Evolutionary conservation across 169 alveolate genomes (phyloP).

Genomic region (Plasmodium cynomolgi): DNA sequence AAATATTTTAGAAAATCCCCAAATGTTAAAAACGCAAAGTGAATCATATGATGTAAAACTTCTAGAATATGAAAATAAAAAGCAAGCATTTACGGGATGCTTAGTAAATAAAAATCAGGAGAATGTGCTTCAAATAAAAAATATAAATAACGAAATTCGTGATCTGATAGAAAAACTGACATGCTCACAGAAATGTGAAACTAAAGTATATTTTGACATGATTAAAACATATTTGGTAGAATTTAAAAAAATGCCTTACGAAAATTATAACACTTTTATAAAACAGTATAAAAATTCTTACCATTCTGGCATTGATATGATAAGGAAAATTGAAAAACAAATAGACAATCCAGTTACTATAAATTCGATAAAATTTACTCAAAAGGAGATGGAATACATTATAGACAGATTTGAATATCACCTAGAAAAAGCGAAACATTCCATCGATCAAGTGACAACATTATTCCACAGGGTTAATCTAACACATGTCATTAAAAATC

Average conservation of each 20-base stretch:
- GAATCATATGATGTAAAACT: neutral
- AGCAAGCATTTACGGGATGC: neutral
- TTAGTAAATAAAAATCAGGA: neutral
- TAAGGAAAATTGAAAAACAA: neutral
- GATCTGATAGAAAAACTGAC: neutral
- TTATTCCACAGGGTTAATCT: neutral
- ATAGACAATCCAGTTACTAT: neutral
- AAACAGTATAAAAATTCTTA: neutral
- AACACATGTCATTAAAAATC: neutral
- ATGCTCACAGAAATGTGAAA: neutral
- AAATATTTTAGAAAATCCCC: neutral
- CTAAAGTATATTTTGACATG: neutral
- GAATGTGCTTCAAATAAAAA: neutral
- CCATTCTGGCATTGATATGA: neutral
- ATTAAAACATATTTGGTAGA: neutral
- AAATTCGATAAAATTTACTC: neutral
- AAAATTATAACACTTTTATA: neutral
- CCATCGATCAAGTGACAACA: neutral
- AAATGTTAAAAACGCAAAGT: neutral
- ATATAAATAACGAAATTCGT: neutral
- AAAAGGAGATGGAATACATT: neutral
- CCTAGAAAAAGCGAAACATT: neutral
- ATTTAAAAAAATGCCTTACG: neutral
- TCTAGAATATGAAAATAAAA: neutral
- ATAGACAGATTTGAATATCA: neutral